These are phyloP conservation scores for Vitrella brassicaformis DNA, from an alignment of 73 alveolate genomes.

Conservation along the genomic window DNA sequence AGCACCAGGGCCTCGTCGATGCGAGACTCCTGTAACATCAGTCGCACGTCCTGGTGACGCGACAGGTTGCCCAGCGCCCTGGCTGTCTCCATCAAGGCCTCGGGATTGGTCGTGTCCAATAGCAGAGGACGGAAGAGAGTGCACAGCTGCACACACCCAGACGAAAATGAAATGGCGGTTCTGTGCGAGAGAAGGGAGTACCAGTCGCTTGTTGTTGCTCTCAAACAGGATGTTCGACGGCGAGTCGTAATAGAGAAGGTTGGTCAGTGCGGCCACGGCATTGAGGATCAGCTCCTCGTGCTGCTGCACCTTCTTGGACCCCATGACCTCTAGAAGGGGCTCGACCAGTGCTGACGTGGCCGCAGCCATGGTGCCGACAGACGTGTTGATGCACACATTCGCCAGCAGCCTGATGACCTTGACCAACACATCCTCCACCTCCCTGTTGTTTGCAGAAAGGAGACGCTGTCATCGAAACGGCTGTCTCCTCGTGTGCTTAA, in stretches of 20 bases:
- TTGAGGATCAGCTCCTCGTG: constrained; percentile 45
- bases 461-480: too few species aligned
- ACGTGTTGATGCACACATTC: not conserved
- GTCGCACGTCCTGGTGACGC: not conserved
- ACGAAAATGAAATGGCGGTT: not conserved
- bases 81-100: constrained; percentile 22
- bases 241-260: constrained; percentile 52
- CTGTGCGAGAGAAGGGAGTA: not conserved
- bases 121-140: constrained; percentile 21
- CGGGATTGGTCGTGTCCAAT: constrained; percentile 21
- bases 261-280: constrained; percentile 49
- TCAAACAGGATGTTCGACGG: constrained; percentile 34
- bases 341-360: not conserved
- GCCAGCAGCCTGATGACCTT: not conserved
- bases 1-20: not conserved
- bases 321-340: not conserved
- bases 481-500: too few species aligned
- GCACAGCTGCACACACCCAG: constrained; percentile 6
- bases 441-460: too few species aligned
- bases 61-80: constrained; percentile 34
- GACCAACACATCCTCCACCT: not conserved
- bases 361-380: not conserved
- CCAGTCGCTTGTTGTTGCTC: constrained; percentile 4
- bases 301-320: not conserved
- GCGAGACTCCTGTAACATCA: not conserved